A percentile compares a stretch with the other conserved stretches of the same genome.
phyloP scores from a whole-genome alignment of 495 filamentous ascomycete genomes.

The Elasticomyces elasticus region DNA sequence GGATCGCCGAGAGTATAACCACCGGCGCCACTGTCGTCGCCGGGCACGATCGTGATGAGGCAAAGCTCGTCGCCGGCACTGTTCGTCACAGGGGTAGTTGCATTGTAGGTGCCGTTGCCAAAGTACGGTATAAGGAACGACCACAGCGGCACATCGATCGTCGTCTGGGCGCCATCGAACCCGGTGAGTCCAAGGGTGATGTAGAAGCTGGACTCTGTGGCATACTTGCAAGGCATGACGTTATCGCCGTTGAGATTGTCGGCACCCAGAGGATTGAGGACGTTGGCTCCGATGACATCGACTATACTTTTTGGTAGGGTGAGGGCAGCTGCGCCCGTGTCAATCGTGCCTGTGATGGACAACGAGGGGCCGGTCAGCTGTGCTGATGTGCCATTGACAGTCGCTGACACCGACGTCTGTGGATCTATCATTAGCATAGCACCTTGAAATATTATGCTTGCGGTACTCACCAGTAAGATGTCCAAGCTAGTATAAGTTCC shows the following conservation, averaged over 20 bases:
- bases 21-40: not conserved
- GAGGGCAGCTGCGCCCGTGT: not conserved
- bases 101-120: not conserved
- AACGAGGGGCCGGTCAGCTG: not conserved
- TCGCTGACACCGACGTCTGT: not conserved
- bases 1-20: not conserved
- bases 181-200: not conserved
- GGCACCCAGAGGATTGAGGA: not conserved
- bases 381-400: not conserved
- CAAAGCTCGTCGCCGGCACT: too few species aligned
- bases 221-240: not conserved
- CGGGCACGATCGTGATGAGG: too few species aligned
- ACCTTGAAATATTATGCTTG: not conserved
- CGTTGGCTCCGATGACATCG: not conserved
- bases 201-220: not conserved
- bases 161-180: not conserved
- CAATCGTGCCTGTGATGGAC: not conserved
- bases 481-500: not conserved
- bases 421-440: not conserved
- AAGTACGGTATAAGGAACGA: not conserved
- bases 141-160: not conserved
- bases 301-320: too few species aligned
- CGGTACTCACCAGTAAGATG: not conserved
- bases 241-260: not conserved
- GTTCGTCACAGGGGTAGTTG: not conserved